Conservation (phyloP, 2,329 filamentous ascomycete genomes). For the Reticulascus tulasneorum region DNA sequence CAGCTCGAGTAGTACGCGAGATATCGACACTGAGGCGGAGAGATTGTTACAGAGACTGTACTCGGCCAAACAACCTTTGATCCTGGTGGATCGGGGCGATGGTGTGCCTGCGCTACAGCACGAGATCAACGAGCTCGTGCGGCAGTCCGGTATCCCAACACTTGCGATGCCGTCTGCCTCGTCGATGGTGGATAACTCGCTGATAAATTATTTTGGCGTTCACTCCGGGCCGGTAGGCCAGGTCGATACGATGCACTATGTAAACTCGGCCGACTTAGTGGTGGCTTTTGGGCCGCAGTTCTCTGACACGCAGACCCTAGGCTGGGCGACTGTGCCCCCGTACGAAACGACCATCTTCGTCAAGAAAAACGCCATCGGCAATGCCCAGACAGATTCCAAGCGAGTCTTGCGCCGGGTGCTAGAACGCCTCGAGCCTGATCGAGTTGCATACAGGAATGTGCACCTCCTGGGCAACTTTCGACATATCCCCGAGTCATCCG, state of each 20-base stretch:
- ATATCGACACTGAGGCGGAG: too few relatives aligned
- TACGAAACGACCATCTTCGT: not conserved
- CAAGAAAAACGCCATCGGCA: not conserved
- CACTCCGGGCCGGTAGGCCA: not conserved
- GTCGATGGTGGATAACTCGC: constrained; percentile 4
- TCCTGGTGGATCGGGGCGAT: constrained; percentile 5
- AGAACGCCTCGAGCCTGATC: too few relatives aligned
- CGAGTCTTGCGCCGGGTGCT: constrained; percentile 16
- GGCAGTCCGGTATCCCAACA: constrained; percentile 4
- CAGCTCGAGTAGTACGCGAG: too few relatives aligned
- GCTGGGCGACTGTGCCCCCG: constrained; percentile 1
- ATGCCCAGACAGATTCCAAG: too few relatives aligned
- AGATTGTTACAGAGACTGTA: too few relatives aligned
- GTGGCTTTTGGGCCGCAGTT: constrained; percentile 6
- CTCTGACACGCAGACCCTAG: constrained; percentile 4
- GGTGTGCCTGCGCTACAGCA: not conserved
- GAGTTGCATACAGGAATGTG: too few relatives aligned
- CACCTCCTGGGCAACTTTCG: constrained; percentile 40
- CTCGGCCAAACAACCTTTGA: not conserved
- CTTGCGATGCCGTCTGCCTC: constrained; percentile 4
- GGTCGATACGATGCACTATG: not conserved
- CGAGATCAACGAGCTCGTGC: constrained; percentile 1
- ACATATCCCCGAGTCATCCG: too few relatives aligned
- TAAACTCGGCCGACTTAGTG: not conserved
- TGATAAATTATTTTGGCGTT: constrained; percentile 4